phyloP scores from a whole-genome alignment of 2,329 filamentous ascomycete species.

The Penicillium sp. region DNA sequence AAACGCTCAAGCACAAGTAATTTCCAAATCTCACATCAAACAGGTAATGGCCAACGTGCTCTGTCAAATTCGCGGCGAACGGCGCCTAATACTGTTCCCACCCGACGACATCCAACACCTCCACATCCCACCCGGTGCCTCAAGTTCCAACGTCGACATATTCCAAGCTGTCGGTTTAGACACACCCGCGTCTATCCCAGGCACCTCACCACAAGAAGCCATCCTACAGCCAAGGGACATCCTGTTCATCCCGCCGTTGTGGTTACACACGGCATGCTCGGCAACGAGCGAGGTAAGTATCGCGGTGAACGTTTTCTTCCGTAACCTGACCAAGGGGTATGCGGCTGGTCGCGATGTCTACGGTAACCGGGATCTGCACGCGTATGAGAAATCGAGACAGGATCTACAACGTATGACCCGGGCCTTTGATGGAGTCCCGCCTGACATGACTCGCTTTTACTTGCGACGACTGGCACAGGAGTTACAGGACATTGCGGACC shows the following conservation, averaged over 20 bases:
- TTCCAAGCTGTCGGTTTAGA: conserved; percentile 53
- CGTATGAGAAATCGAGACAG: conserved; percentile 76
- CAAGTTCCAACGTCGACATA: conserved; percentile 75
- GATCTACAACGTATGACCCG: conserved; percentile 66
- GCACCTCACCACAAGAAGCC: conserved; percentile 67
- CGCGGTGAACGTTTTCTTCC: conserved; percentile 89
- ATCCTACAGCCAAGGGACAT: conserved; percentile 70
- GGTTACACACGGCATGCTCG: conserved; percentile 68
- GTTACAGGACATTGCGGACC: conserved; percentile 45
- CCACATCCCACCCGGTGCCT: conserved; percentile 72
- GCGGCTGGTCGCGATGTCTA: conserved; percentile 79
- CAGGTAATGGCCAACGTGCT: conserved; percentile 85
- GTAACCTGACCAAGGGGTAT: conserved; percentile 66
- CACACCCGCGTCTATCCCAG: conserved; percentile 56
- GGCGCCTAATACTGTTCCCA: conserved; percentile 74
- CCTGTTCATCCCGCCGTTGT: conserved; percentile 77
- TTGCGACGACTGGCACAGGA: conserved; percentile 70
- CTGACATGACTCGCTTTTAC: conserved; percentile 72
- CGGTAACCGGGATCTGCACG: conserved; percentile 79
- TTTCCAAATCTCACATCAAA: neutral
- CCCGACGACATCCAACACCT: conserved; percentile 71
- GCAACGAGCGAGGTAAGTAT: conserved; percentile 57
- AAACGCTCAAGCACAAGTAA: neutral
- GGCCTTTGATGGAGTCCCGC: conserved; percentile 55
- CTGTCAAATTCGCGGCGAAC: conserved; percentile 73